Conservation (phyloP, 139 green algal genomes). For the Astrephomene gubernaculifera region DNA sequence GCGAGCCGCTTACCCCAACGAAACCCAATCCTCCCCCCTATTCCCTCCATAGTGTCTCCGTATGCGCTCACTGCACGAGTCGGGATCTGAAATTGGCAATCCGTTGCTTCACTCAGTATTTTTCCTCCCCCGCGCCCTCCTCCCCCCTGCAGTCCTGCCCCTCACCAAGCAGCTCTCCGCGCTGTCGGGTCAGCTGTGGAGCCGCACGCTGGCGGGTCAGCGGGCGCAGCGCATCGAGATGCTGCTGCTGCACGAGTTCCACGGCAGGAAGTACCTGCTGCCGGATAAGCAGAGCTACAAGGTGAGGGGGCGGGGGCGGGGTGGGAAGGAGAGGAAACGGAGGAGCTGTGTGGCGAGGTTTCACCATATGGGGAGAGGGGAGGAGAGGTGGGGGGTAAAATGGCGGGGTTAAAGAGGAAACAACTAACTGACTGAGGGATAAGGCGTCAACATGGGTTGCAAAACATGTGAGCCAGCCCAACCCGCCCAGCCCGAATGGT, state of each 20-base stretch:
- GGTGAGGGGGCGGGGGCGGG: conserved; percentile 3
- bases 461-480: no score
- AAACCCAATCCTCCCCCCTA: no score
- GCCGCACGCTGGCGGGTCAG: conserved; percentile 85
- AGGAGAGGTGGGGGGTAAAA: no score
- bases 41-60: no score
- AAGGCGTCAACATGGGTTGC: background rate
- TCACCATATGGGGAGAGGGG: background rate
- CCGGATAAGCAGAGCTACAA: conserved; percentile 88
- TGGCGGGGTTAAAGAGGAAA: no score
- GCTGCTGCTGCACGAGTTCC: conserved; percentile 99
- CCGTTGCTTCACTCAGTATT: no score
- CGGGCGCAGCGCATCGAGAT: conserved; percentile 97
- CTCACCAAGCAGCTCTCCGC: conserved; percentile 82
- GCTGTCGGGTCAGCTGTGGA: conserved; percentile 90
- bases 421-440: no score
- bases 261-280: conserved; percentile 95
- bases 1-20: no score
- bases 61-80: no score
- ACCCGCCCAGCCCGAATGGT: no score
- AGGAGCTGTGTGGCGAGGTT: background rate
- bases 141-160: conserved; percentile 55
- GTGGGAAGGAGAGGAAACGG: background rate
- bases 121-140: background rate
- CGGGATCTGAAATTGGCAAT: no score